phyloP scores from a whole-genome alignment of 768 basidiomycete species.

The Termitomyces sp. region DNA sequence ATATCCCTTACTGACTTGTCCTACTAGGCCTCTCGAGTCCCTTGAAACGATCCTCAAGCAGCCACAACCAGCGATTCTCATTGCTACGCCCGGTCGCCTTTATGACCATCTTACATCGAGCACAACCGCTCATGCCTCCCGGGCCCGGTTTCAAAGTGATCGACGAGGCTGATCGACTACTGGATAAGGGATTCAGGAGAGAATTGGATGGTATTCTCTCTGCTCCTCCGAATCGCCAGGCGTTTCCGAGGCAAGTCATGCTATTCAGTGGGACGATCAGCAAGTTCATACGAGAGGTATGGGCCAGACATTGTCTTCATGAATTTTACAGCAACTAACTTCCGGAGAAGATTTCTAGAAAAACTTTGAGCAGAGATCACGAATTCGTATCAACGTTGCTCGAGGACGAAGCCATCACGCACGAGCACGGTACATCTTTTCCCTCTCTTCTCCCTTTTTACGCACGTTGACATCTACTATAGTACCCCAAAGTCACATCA shows the following conservation, averaged over 20 bases:
- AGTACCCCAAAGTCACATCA: constrained; percentile 46
- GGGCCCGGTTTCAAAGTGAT: too few relatives aligned
- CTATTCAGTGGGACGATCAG: constrained; percentile 76
- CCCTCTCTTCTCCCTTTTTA: background rate
- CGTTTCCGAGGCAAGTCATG: constrained; percentile 61
- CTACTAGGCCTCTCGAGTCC: background rate
- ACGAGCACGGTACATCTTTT: constrained; percentile 47
- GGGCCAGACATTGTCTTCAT: background rate
- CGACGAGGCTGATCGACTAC: constrained; percentile 75
- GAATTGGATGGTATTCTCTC: constrained; percentile 62
- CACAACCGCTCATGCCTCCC: constrained; percentile 44
- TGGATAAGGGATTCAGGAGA: constrained; percentile 71
- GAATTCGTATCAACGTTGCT: constrained; percentile 56
- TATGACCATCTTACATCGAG: constrained; percentile 55
- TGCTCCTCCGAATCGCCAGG: constrained; percentile 36
- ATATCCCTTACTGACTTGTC: background rate
- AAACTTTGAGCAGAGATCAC: constrained; percentile 25
- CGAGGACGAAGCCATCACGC: constrained; percentile 56
- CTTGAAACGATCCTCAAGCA: constrained; percentile 19
- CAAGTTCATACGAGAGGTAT: constrained; percentile 56
- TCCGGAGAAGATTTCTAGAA: constrained; percentile 15
- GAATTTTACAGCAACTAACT: background rate
- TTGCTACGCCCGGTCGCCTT: constrained; percentile 76
- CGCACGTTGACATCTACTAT: background rate
- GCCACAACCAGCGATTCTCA: constrained; percentile 52